These are phyloP conservation scores for Oryza meridionalis DNA, from an alignment of 176 grass and related monocot genomes.

Conservation along the genomic window DNA sequence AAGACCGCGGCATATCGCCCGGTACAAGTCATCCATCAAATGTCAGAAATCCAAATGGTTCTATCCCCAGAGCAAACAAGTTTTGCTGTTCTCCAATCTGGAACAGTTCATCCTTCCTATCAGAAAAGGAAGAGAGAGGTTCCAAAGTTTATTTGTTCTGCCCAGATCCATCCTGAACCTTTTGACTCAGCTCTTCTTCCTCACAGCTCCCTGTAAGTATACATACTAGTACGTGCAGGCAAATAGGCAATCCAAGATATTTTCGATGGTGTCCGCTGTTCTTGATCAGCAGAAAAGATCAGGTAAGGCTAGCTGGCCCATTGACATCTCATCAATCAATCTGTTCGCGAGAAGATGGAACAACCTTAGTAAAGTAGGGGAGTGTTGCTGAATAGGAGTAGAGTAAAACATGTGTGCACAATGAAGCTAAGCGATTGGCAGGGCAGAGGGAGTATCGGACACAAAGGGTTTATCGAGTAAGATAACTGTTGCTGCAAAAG, in stretches of 20 bases:
- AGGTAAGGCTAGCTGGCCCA: neutral
- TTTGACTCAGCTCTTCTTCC: neutral
- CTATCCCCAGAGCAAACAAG: constrained; percentile 4
- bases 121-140: neutral
- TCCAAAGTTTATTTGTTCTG: neutral
- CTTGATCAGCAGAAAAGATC: constrained; percentile 12
- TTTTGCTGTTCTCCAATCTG: neutral
- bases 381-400: neutral
- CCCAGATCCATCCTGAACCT: neutral
- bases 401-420: neutral
- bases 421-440: neutral
- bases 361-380: neutral
- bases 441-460: neutral
- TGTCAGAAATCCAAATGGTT: neutral
- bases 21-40: constrained; percentile 1
- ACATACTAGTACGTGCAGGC: neutral
- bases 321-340: neutral
- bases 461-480: neutral
- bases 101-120: neutral
- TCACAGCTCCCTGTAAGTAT: neutral
- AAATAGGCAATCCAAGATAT: constrained; percentile 26
- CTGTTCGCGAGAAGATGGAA: neutral
- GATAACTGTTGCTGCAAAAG: neutral
- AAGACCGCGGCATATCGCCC: neutral
- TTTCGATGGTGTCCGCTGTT: constrained; percentile 16